These are phyloP conservation scores for Cucurbita moschata DNA, from an alignment of 306 rosid genomes.

Conservation along the genomic window DNA sequence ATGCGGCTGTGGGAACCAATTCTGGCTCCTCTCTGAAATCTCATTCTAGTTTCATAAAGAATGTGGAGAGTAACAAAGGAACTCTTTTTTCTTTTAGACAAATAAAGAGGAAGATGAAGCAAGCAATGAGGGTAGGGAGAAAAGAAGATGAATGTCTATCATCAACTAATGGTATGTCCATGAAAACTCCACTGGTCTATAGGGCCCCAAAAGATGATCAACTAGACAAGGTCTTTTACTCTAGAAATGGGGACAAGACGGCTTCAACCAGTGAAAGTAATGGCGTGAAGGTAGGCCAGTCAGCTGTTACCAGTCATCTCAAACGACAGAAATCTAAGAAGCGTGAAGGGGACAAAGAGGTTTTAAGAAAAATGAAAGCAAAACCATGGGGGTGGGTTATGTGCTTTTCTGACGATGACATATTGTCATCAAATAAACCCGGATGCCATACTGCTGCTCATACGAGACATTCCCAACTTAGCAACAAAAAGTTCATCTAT, in stretches of 20 bases:
- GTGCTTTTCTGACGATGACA: constrained; percentile 24
- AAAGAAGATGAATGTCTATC: constrained; percentile 23
- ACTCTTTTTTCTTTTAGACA: constrained; percentile 22
- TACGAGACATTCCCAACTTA: constrained; percentile 16
- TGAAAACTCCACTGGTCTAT: constrained; percentile 7
- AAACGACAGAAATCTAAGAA: constrained; percentile 18
- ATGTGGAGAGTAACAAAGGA: constrained; percentile 15
- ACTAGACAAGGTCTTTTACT: constrained; percentile 16
- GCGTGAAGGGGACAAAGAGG: constrained; percentile 11
- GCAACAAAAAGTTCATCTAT: constrained; percentile 12
- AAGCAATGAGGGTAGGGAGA: constrained; percentile 28
- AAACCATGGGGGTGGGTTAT: constrained; percentile 16
- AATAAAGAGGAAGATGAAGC: constrained; percentile 38
- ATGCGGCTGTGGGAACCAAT: constrained; percentile 8
- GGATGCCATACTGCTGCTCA: not conserved
- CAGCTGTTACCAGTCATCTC: not conserved
- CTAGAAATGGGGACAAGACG: constrained; percentile 18
- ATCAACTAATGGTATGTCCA: constrained; percentile 7
- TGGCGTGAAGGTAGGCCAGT: constrained; percentile 1
- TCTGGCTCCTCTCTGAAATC: constrained; percentile 18
- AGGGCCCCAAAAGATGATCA: constrained; percentile 18
- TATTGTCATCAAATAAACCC: constrained; percentile 15
- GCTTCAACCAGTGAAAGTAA: constrained; percentile 26
- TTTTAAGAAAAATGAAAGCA: constrained; percentile 9
- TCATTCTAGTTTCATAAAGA: constrained; percentile 11